Percentiles rank a stretch among this genome's conserved stretches.
phyloP scores from a whole-genome alignment of 805 yeast species.

The Zygotorulaspora chibaensis region DNA sequence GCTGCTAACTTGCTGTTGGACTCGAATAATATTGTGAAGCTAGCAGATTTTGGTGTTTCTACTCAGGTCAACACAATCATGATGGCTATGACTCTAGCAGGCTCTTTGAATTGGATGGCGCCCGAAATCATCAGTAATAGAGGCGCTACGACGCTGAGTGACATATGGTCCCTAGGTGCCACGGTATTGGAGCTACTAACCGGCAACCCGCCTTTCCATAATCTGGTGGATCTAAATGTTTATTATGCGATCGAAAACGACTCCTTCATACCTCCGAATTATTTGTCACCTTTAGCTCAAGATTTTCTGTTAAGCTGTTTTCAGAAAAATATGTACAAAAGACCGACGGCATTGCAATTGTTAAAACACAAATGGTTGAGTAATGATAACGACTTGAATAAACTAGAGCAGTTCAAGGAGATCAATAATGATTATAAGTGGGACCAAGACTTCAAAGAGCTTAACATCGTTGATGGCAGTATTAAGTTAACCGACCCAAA shows the following conservation, averaged over 20 bases:
- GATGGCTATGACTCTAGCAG: slow-evolving; percentile 56
- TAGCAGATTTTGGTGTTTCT: slow-evolving; percentile 96
- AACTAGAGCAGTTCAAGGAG: slow-evolving; percentile 27
- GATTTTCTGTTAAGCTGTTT: slow-evolving; percentile 70
- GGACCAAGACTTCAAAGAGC: slow-evolving; percentile 31
- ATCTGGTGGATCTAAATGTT: slow-evolving; percentile 38
- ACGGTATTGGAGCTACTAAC: slow-evolving; percentile 83
- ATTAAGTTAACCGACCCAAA: background rate
- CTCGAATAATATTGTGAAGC: slow-evolving; percentile 66
- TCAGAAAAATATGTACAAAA: slow-evolving; percentile 57
- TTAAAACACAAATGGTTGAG: slow-evolving; percentile 53
- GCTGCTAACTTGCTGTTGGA: slow-evolving; percentile 85
- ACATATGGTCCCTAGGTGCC: slow-evolving; percentile 94
- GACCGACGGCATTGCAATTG: slow-evolving; percentile 63
- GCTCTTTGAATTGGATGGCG: slow-evolving; percentile 99
- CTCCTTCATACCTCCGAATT: slow-evolving; percentile 34
- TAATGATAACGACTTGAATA: slow-evolving; percentile 11
- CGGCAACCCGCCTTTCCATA: slow-evolving; percentile 82
- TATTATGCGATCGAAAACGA: slow-evolving; percentile 40
- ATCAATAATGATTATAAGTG: slow-evolving; percentile 19
- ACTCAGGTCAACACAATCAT: slow-evolving; percentile 64
- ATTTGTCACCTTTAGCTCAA: slow-evolving; percentile 47
- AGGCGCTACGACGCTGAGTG: slow-evolving; percentile 85
- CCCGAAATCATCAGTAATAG: slow-evolving; percentile 86
- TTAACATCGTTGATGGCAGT: background rate